These are phyloP conservation scores for Lepidium sativum DNA, from an alignment of 345 rosid species.

Conservation along the genomic window DNA sequence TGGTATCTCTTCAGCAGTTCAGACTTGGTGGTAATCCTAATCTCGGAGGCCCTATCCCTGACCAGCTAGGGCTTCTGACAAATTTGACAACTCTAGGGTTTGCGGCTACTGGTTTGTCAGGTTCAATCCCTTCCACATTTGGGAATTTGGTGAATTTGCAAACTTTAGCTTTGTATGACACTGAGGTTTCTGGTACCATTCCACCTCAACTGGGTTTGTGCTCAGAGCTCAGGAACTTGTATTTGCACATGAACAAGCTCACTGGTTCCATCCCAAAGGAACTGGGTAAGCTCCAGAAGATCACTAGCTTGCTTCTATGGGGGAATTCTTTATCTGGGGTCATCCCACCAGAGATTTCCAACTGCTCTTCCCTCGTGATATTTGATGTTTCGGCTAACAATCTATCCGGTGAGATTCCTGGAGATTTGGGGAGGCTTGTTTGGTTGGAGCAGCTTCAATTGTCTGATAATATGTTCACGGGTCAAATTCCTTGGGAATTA, in stretches of 20 bases:
- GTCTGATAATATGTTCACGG: conserved; percentile 72
- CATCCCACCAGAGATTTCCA: conserved; percentile 77
- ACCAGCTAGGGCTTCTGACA: conserved; percentile 57
- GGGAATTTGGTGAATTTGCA: conserved; percentile 82
- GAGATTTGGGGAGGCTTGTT: conserved; percentile 66
- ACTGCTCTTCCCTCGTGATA: conserved; percentile 85
- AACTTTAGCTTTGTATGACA: conserved; percentile 80
- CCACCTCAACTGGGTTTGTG: conserved; percentile 79
- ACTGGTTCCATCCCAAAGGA: conserved; percentile 74
- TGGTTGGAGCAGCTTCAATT: conserved; percentile 87
- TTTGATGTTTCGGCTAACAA: conserved; percentile 86
- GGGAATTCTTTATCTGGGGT: conserved; percentile 71
- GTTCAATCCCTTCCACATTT: conserved; percentile 68
- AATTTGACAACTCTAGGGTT: conserved; percentile 86
- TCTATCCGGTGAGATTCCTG: conserved; percentile 69
- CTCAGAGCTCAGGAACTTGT: conserved; percentile 71
- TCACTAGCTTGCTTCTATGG: conserved; percentile 91
- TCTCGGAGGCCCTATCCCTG: conserved; percentile 69
- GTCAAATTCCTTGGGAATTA: conserved; percentile 67
- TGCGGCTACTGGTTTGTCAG: conserved; percentile 84
- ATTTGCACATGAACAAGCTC: conserved; percentile 92
- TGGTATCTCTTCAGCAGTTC: conserved; percentile 68
- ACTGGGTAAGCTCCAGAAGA: conserved; percentile 75
- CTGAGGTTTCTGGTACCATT: conserved; percentile 64
- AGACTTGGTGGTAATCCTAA: conserved; percentile 85